Evolutionary conservation across 2,329 filamentous ascomycete species (phyloP), one percentile per base, ranked within the genome.

Genomic region (Penicillium sp.): DNA sequence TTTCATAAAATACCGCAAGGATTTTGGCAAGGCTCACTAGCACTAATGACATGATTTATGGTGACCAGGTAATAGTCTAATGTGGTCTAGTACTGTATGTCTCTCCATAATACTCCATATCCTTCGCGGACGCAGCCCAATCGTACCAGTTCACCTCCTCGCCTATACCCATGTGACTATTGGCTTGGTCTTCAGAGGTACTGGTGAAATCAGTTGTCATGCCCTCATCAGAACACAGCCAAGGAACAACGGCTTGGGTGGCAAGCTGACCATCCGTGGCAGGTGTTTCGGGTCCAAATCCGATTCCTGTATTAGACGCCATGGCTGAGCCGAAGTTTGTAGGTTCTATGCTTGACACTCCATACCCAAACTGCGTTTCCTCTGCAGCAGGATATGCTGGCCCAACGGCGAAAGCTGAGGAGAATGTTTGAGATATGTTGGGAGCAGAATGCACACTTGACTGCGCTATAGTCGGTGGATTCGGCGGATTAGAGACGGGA

Each of bases 61-160:
- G 5, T 24, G 24, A 24, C 24, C 7, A 10, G 26, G 26, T 2
- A 47, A 11, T 24, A 34, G 14, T 9, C 14, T 50, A 50, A 5
- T 5, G 14, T 1, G 5, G 40, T 31, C 22, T 4, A 31, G 8
- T 35, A 2, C n/a, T 44, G 13, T 26, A 22, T 2, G 4, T 37
- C 4, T 9, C 35, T 4, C 18, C 24, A 16, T 63, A 45, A 3
- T 22, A 51, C 26, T 66, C 63, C 53, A 70, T 61, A 16, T 60
- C 59, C 48, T 69, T 71, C 2, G 71, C 70, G 55, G 71, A 72
- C 53, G 74, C 66, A 18, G 75, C 59, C 74, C 74, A 76, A 49
- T 68, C 67, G 58, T 72, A 71, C 73, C 74, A 76, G 55, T 75
- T 61, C 18, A 74, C 53, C n/a, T 73, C 69, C 8, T 50, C 53